Evolutionary conservation across 2,329 filamentous ascomycete species (phyloP).

Genomic region (Calycina marina): DNA sequence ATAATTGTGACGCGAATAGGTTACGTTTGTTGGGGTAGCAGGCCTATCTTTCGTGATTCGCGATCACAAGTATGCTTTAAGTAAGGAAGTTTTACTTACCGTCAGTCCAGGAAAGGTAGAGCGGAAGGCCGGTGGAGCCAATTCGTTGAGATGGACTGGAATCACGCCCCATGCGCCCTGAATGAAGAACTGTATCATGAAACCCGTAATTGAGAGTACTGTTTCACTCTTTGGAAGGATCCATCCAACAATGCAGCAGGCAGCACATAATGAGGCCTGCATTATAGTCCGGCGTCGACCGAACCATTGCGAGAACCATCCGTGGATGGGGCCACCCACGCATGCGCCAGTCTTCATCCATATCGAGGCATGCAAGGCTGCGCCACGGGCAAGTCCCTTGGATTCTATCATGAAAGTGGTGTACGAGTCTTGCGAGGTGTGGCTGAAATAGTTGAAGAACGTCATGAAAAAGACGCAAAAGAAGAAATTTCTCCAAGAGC

Average conservation of each 20-base stretch:
- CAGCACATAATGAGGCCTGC: conserved; percentile 41
- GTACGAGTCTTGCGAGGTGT: conserved; percentile 57
- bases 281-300: conserved; percentile 56
- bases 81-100: too few species aligned
- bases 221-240: conserved; percentile 41
- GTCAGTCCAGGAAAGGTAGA: background rate
- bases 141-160: conserved; percentile 24
- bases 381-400: conserved; percentile 50
- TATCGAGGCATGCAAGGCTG: conserved; percentile 54
- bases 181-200: conserved; percentile 64
- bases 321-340: conserved; percentile 47
- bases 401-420: conserved; percentile 56
- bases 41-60: too few species aligned
- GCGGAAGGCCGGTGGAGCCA: background rate
- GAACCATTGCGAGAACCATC: conserved; percentile 51
- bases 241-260: conserved; percentile 69
- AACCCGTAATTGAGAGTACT: conserved; percentile 61
- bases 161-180: conserved; percentile 54
- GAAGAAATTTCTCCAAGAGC: conserved; percentile 63
- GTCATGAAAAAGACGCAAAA: conserved; percentile 69
- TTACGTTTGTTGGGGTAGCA: too few species aligned
- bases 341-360: conserved; percentile 54
- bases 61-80: too few species aligned
- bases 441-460: conserved; percentile 50
- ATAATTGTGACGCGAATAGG: too few species aligned